These are phyloP conservation scores for Gynostemma pentaphyllum DNA, from an alignment of 306 rosid genomes.

Conservation along the genomic window DNA sequence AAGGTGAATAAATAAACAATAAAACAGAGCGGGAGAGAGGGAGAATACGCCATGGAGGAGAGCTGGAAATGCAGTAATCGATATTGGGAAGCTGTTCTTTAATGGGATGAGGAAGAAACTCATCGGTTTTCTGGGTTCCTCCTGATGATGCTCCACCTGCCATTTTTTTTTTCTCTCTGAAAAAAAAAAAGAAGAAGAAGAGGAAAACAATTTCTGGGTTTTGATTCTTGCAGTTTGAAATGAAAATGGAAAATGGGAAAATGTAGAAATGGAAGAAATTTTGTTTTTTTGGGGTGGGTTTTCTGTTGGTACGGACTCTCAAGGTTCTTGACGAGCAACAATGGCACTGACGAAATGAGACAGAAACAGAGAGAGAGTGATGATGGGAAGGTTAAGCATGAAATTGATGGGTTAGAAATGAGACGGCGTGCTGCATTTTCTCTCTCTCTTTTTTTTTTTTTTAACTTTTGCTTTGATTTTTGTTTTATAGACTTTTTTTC, in stretches of 20 bases:
- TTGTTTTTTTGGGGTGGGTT: not conserved
- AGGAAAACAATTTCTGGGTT: too few relatives aligned
- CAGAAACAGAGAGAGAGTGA: not conserved
- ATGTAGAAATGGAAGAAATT: not conserved
- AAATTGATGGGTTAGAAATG: not conserved
- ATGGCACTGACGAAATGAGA: conserved; percentile 1
- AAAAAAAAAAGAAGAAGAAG: too few relatives aligned
- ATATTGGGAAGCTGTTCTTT: conserved; percentile 82
- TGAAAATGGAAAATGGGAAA: not conserved
- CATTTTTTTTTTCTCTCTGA: not conserved
- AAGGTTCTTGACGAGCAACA: not conserved
- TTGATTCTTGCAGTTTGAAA: too few relatives aligned
- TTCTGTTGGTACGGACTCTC: conserved; percentile 3
- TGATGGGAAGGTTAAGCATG: not conserved
- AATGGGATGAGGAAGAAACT: conserved; percentile 59
- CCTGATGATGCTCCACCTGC: conserved; percentile 7
- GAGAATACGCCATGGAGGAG: conserved; percentile 64
- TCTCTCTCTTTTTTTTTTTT: not conserved
- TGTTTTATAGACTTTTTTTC: too few relatives aligned
- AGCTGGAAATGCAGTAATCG: conserved; percentile 56
- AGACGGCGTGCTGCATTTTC: not conserved
- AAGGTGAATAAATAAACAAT: not conserved
- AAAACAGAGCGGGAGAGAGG: not conserved
- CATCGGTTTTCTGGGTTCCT: conserved; percentile 33
- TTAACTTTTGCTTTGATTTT: too few relatives aligned